Base-by-base conservation (phyloP, 306 rosid genomes). In the Crotalaria pallida region DNA sequence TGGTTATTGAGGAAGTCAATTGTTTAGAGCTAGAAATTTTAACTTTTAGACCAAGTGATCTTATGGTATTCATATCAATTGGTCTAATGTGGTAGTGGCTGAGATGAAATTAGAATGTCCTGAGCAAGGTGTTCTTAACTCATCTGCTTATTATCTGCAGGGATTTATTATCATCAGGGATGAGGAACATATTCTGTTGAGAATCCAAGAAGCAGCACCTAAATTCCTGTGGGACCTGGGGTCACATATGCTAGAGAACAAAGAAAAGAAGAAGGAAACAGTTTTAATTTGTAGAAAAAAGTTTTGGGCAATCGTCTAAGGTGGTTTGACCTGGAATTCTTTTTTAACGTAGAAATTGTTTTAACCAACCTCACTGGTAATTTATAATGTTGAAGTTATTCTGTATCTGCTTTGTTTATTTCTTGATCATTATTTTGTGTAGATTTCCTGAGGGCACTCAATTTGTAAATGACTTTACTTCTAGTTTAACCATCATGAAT, bases 161-260 rank as follows among this genome's bases (percentile, higher is more conserved):
- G 98, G 98, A 36, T 82, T 74, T 78, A 76, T 90, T 21, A 88
- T 94, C 60, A 83, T 94, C 21, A 84, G 99, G 83, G 99, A 91
- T 3, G 91, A 80, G 17, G 79, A 85, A 27, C 47, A 79, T 6
- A 62, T 88, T 43, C 33, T 80, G 10, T 72, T 97, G 58, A 87
- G 87, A 85, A 83, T 90, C 79, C 73, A 63, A 75, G 88, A 77
- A 57, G 5, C 88, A 8, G 96, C 95, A 66, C 82, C 92, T 31
- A 80, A 87, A 53, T 83, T 84, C 85, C 50, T 91, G 50, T 94
- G 97, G 99, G 91, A 88, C 22, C 87, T 86, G 58, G 87, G 87
- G 64, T 81, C 77, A 3, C 86, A 87, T 70, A 33, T 12, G 71
- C 81, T 86, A 59, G 91, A 87, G 75, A 87, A 79, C 69, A 83